These are phyloP conservation scores for Candida alai DNA, from an alignment of 805 yeast species.

Conservation along the genomic window DNA sequence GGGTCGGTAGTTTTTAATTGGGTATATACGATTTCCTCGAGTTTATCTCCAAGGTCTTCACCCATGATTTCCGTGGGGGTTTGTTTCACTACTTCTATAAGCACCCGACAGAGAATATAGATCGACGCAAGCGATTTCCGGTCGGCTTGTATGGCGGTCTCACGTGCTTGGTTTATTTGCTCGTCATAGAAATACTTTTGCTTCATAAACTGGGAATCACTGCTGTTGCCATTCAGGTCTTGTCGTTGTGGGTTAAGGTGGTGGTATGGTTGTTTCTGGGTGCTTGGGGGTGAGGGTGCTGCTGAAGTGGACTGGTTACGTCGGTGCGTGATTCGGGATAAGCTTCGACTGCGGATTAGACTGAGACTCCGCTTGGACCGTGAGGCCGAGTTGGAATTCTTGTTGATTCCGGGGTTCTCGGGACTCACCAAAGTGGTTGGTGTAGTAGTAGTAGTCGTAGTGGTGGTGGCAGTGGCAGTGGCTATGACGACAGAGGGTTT, in stretches of 20 bases:
- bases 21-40: slow-evolving; percentile 90
- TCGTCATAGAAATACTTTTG: slow-evolving; percentile 29
- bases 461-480: slow-evolving; percentile 6
- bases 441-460: neutral
- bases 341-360: slow-evolving; percentile 37
- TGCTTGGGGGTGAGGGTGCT: too few species aligned
- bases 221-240: slow-evolving; percentile 1
- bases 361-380: slow-evolving; percentile 39
- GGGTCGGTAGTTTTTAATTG: slow-evolving; percentile 90
- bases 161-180: slow-evolving; percentile 44
- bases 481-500: slow-evolving; percentile 9
- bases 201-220: slow-evolving; percentile 15
- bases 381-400: slow-evolving; percentile 10
- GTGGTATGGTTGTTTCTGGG: slow-evolving; percentile 4
- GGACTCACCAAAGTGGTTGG: too few species aligned
- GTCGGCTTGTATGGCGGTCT: slow-evolving; percentile 78
- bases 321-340: slow-evolving; percentile 39
- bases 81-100: slow-evolving; percentile 89
- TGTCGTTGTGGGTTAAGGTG: slow-evolving; percentile 2
- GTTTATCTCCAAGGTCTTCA: slow-evolving; percentile 72
- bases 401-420: slow-evolving; percentile 13
- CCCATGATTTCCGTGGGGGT: slow-evolving; percentile 72
- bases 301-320: slow-evolving; percentile 50
- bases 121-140: slow-evolving; percentile 83
- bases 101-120: slow-evolving; percentile 83